These are phyloP conservation scores for Cryptococcus jaspeensis DNA, from an alignment of 1,284 basidiomycete species.

Conservation along the genomic window DNA sequence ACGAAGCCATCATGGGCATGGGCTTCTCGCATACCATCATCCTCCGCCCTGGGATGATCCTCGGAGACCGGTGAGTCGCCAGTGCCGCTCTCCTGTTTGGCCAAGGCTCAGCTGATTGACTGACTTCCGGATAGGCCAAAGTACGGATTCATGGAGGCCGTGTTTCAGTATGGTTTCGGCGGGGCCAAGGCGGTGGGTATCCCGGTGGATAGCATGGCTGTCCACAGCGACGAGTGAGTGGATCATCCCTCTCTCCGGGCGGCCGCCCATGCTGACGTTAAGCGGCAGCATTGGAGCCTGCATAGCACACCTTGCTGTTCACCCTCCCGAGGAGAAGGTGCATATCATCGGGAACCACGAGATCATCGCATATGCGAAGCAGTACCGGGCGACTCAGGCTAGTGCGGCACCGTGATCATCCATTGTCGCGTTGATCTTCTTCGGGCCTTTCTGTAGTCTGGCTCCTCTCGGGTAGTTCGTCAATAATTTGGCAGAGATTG, in stretches of 20 bases:
- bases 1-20: constrained; percentile 37
- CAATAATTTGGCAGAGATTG: too few relatives aligned
- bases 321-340: constrained; percentile 29
- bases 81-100: background rate
- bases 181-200: constrained; percentile 23
- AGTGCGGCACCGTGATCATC: background rate
- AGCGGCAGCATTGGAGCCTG: constrained; percentile 34
- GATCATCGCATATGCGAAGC: constrained; percentile 29
- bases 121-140: constrained; percentile 14
- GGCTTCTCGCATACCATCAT: constrained; percentile 40
- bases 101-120: background rate
- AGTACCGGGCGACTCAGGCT: constrained; percentile 12
- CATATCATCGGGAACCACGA: constrained; percentile 24
- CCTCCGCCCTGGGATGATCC: constrained; percentile 39
- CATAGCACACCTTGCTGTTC: constrained; percentile 36
- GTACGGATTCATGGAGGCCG: constrained; percentile 17
- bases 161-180: constrained; percentile 16
- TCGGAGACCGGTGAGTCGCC: constrained; percentile 35
- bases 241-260: background rate
- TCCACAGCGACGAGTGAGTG: constrained; percentile 33
- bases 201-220: constrained; percentile 13
- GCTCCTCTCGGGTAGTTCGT: too few relatives aligned
- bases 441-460: too few relatives aligned
- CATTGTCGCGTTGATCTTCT: background rate
- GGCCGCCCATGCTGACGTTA: constrained; percentile 1